Conservation (phyloP, 148 eudicot species). For the Vaccinium vitisidaea region DNA sequence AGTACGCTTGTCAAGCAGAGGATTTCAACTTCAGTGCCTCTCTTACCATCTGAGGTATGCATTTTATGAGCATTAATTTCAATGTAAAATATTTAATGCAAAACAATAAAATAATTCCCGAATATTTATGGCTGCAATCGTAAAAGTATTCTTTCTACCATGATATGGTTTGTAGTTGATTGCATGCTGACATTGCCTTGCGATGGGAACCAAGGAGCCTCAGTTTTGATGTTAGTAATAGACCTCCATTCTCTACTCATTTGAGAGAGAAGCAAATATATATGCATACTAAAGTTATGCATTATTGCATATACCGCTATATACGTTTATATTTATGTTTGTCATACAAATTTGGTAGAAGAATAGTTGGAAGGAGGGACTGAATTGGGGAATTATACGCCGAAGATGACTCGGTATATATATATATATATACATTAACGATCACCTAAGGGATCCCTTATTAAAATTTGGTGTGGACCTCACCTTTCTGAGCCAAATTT, state of each 20-base stretch:
- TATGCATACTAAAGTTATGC: not conserved
- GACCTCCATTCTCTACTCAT: not conserved
- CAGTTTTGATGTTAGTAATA: not conserved
- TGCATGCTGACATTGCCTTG: not conserved
- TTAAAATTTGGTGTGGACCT: too few relatives aligned
- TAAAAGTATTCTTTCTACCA: not conserved
- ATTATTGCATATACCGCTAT: not conserved
- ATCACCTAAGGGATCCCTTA: too few relatives aligned
- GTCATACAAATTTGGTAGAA: not conserved
- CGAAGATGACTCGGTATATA: not conserved
- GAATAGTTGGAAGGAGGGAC: not conserved
- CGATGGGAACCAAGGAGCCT: not conserved
- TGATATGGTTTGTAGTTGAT: not conserved
- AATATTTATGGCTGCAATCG: not conserved
- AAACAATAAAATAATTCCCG: not conserved
- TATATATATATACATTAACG: not conserved
- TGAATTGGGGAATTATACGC: not conserved
- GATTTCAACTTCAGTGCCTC: conserved; percentile 30
- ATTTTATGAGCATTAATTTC: not conserved
- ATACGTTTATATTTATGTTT: not conserved
- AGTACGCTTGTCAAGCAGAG: conserved; percentile 35
- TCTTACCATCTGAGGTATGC: conserved; percentile 69
- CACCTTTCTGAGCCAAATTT: too few relatives aligned
- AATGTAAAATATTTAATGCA: not conserved
- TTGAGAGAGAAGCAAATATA: not conserved